A percentile compares a stretch with the other conserved stretches of the same genome.
Evolutionary conservation across 2,329 filamentous ascomycete genomes (phyloP).

Genomic region (Aspergillus luchuensis): DNA sequence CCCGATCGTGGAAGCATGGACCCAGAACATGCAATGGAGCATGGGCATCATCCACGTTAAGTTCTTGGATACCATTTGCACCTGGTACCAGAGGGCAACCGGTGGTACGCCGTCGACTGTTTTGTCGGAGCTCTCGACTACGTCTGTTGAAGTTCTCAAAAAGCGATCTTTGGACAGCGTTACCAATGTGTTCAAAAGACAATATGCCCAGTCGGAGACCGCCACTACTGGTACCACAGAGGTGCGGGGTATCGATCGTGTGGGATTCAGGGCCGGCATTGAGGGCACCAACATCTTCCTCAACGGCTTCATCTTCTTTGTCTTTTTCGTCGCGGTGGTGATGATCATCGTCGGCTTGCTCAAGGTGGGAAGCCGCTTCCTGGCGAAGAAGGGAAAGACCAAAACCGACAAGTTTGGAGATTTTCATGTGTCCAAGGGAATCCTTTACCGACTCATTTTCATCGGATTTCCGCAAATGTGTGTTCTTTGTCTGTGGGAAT

Average conservation of each 20-base stretch:
- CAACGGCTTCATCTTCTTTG: conserved; percentile 86
- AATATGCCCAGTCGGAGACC: conserved; percentile 49
- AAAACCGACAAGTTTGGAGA: conserved; percentile 89
- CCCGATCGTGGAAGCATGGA: conserved; percentile 87
- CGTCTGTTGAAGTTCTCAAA: conserved; percentile 82
- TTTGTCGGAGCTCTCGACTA: conserved; percentile 69
- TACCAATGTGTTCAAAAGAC: conserved; percentile 24
- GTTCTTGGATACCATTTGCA: conserved; percentile 86
- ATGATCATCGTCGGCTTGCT: conserved; percentile 72
- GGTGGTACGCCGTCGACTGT: conserved; percentile 79
- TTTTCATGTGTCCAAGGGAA: conserved; percentile 90
- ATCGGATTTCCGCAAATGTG: conserved; percentile 91
- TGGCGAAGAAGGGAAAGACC: conserved; percentile 72
- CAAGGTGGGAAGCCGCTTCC: conserved; percentile 75
- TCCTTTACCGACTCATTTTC: conserved; percentile 83
- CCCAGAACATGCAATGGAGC: conserved; percentile 95
- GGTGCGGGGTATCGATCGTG: conserved; percentile 81
- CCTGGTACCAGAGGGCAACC: conserved; percentile 93
- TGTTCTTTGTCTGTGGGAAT: conserved; percentile 89
- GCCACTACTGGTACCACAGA: conserved; percentile 42
- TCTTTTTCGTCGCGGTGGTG: conserved; percentile 75
- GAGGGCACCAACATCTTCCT: conserved; percentile 91
- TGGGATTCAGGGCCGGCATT: conserved; percentile 80
- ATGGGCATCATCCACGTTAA: conserved; percentile 87
- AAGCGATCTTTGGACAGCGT: conserved; percentile 48